Percentiles rank a stretch among this genome's conserved stretches.
Conservation (phyloP, 169 alveolate genomes). For the Plasmodium chabaudi region DNA sequence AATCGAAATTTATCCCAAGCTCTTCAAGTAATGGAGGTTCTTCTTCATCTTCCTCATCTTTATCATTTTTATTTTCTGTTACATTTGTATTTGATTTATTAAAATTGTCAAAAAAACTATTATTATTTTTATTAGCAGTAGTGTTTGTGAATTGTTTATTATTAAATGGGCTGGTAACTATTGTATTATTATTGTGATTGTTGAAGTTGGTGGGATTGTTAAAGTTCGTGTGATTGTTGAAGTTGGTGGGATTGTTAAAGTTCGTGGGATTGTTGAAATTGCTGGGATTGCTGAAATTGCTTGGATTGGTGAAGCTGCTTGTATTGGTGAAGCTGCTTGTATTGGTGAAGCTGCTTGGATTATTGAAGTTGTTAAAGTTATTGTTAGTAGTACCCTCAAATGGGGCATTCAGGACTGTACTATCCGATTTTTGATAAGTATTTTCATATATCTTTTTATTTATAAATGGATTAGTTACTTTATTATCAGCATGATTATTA, state of each 20-base stretch:
- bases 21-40: slow-evolving; percentile 80
- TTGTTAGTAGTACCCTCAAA: slow-evolving; percentile 19
- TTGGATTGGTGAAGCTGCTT: neutral
- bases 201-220: neutral
- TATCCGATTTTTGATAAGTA: slow-evolving; percentile 11
- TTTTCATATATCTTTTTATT: slow-evolving; percentile 47
- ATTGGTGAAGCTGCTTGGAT: neutral
- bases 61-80: neutral
- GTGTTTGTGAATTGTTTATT: neutral
- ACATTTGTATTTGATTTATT: slow-evolving; percentile 9
- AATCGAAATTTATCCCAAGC: slow-evolving; percentile 79
- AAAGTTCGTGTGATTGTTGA: neutral
- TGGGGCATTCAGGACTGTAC: slow-evolving; percentile 32
- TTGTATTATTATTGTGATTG: neutral
- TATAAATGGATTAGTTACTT: slow-evolving; percentile 24
- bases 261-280: neutral
- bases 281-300: neutral
- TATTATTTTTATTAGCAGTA: neutral
- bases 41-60: slow-evolving; percentile 70
- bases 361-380: neutral
- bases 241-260: too few relatives aligned
- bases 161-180: slow-evolving; percentile 33
- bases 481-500: slow-evolving; percentile 9
- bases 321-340: neutral
- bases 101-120: neutral